A percentile compares a stretch with the other conserved stretches of the same genome.
Conservation (phyloP, 2,329 filamentous ascomycete genomes). For the Myriosclerotinia curreyana region DNA sequence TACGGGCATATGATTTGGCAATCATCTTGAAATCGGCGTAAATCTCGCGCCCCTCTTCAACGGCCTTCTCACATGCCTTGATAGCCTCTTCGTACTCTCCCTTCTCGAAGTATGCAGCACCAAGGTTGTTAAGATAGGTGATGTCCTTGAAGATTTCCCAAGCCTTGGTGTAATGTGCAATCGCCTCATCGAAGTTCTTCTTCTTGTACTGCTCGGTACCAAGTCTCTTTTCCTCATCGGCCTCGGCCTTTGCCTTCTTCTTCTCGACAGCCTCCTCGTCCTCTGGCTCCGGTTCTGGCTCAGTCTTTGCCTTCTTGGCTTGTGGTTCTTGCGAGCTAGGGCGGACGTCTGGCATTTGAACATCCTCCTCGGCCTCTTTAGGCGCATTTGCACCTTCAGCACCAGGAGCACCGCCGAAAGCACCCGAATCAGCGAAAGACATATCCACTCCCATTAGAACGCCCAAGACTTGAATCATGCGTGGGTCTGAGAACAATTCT, state of each 20-base stretch:
- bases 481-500: slow-evolving; percentile 80
- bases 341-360: slow-evolving; percentile 72
- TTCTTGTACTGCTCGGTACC: slow-evolving; percentile 98
- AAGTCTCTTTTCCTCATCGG: slow-evolving; percentile 89
- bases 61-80: slow-evolving; percentile 80
- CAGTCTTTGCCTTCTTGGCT: slow-evolving; percentile 53
- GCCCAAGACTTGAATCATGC: slow-evolving; percentile 91
- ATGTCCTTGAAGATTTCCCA: slow-evolving; percentile 97
- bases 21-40: slow-evolving; percentile 98
- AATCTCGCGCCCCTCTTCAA: slow-evolving; percentile 84
- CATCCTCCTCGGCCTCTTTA: slow-evolving; percentile 63
- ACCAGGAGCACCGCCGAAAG: slow-evolving; percentile 22
- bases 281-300: slow-evolving; percentile 58
- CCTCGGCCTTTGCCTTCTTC: slow-evolving; percentile 86
- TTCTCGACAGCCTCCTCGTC: slow-evolving; percentile 82
- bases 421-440: slow-evolving; percentile 37
- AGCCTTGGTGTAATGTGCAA: slow-evolving; percentile 89
- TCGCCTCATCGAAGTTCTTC: slow-evolving; percentile 91
- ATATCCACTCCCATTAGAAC: slow-evolving; percentile 93
- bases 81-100: slow-evolving; percentile 87
- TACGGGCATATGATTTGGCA: slow-evolving; percentile 95
- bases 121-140: slow-evolving; percentile 94
- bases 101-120: slow-evolving; percentile 93
- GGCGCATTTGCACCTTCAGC: slow-evolving; percentile 7
- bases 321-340: slow-evolving; percentile 41